Base-by-base conservation (phyloP, 1,284 basidiomycete genomes). In the Calocybe gambosa region DNA sequence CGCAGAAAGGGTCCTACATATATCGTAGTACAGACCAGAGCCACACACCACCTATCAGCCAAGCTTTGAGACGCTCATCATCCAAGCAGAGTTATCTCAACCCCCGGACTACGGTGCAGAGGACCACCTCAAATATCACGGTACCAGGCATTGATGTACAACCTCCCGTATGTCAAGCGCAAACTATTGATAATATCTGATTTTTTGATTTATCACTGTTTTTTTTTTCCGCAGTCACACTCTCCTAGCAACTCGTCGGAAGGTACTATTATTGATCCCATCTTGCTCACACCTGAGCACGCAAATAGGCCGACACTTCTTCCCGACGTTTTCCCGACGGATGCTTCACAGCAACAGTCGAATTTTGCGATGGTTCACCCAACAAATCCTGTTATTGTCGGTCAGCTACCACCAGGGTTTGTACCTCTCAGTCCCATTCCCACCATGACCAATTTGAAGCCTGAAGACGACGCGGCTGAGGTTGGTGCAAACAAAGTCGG, bases 391-490 rank as follows among this genome's bases (percentile, higher is more conserved):
- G 43, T 54, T 5, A 54, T 53, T 23, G 54, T 58, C 35, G 56
- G 61, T 41, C 48, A 61, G 18, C 53, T 66, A 15, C 67, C 67
- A 2, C 59, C 55, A 1, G 64, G 66, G 2, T 69, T 68, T 49
- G 52, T 68, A 7, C 64, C 65, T 3, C 55, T 66, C 18, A 64
- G 62, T 45, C 64, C 49, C n/a, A 42, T 50, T 10, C 42, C 43
- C 15, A 15, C n/a, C 13, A 3, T 48, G 7, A 18, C 34, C 31
- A 46, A 49, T 19, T 33, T 48, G 15, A 49, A 46, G 15, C 34
- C 20, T 10, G 46, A 37, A 4, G 49, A 48, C 12, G 36, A 47
- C 7, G 29, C 33, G 28, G 28, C 42, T 15, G 29, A 16, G 21
- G 20, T 40, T 8, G 34, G 19, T 16, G 20, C 47, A 20, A 40